A percentile compares a stretch with the other conserved stretches of the same genome.
phyloP scores from a whole-genome alignment of 305 asterid species.

The Solanum chacoense region DNA sequence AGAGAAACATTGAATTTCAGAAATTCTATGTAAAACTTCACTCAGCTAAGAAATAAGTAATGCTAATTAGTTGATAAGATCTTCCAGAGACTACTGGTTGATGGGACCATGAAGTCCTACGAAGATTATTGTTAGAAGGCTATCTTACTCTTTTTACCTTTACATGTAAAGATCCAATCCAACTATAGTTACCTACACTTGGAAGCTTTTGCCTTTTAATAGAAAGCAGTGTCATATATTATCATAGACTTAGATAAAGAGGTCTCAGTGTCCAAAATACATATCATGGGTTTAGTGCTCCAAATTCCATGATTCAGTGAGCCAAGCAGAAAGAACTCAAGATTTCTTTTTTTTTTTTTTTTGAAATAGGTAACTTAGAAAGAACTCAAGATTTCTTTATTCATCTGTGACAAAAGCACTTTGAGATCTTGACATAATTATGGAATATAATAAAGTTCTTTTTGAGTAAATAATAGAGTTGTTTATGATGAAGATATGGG shows the following conservation, averaged over 20 bases:
- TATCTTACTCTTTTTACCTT: not conserved
- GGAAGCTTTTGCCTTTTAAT: not conserved
- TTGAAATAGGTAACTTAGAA: too few species aligned
- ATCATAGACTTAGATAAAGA: not conserved
- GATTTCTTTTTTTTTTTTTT: too few species aligned
- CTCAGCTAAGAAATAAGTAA: not conserved
- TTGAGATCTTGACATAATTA: not conserved
- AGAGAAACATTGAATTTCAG: not conserved
- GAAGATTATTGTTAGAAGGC: not conserved
- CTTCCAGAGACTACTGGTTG: not conserved
- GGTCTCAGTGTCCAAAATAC: not conserved
- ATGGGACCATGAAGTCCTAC: not conserved
- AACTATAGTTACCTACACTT: not conserved
- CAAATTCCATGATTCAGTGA: not conserved
- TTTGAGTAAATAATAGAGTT: not conserved
- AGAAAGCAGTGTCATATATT: not conserved
- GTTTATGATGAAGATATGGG: not conserved
- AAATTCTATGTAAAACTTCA: not conserved
- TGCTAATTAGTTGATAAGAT: not conserved
- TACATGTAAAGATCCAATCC: not conserved
- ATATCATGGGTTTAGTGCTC: not conserved
- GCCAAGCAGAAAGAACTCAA: not conserved
- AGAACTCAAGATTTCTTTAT: not conserved
- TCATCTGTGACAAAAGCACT: not conserved
- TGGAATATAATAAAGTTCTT: not conserved